Conservation (phyloP, 176 grass and related monocot genomes). For the Lolium perenne region DNA sequence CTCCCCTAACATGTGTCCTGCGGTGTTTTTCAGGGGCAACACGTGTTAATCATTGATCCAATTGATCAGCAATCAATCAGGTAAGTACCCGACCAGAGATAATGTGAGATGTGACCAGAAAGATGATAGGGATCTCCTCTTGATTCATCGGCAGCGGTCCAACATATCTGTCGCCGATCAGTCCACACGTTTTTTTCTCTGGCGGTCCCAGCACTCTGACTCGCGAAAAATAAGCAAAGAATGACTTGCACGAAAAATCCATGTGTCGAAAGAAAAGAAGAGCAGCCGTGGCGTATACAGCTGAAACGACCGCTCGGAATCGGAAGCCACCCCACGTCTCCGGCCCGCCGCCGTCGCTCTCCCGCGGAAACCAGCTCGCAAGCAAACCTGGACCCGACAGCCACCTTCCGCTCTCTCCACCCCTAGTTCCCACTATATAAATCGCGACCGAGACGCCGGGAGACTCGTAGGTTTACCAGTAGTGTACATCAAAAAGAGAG, state of each 20-base stretch:
- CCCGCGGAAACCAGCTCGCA: not conserved
- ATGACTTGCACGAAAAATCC: not conserved
- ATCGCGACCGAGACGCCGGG: not conserved
- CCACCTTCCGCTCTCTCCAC: not conserved
- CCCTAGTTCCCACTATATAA: slow-evolving; percentile 11
- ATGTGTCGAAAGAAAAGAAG: not conserved
- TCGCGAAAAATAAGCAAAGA: not conserved
- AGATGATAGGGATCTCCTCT: not conserved
- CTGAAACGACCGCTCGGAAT: slow-evolving; percentile 39
- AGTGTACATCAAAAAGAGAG: slow-evolving; percentile 1
- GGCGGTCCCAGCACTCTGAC: not conserved
- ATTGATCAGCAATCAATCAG: too few species aligned
- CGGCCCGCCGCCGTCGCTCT: slow-evolving; percentile 38
- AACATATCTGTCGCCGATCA: not conserved
- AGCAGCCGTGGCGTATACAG: slow-evolving; percentile 19
- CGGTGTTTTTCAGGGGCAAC: too few species aligned
- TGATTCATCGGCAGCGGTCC: not conserved
- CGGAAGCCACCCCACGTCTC: slow-evolving; percentile 50
- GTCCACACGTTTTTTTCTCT: slow-evolving; percentile 7
- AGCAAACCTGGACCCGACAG: slow-evolving; percentile 35
- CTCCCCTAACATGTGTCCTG: too few species aligned
- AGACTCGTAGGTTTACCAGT: not conserved
- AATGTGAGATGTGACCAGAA: not conserved
- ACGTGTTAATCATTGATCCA: too few species aligned
- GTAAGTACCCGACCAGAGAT: not conserved